A percentile compares a stretch with the other conserved stretches of the same genome.
These are phyloP conservation scores for Wallemia mellicola DNA, from an alignment of 1,284 basidiomycete species.

Conservation along the genomic window DNA sequence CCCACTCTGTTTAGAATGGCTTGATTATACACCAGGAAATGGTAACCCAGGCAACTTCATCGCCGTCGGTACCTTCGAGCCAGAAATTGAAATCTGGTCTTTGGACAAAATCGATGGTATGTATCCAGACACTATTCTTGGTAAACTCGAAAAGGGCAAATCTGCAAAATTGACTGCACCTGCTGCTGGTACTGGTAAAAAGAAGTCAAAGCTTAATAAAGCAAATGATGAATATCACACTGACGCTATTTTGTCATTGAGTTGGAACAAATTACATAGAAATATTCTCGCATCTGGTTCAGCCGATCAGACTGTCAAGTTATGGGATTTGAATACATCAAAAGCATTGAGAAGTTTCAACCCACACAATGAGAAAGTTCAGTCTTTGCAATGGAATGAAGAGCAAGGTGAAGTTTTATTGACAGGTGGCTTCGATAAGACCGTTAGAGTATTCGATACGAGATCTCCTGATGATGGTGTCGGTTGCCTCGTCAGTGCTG, in stretches of 20 bases:
- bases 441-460: slow-evolving; percentile 73
- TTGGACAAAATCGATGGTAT: slow-evolving; percentile 77
- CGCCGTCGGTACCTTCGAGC: slow-evolving; percentile 87
- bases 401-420: slow-evolving; percentile 60
- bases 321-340: slow-evolving; percentile 60
- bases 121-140: slow-evolving; percentile 75
- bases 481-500: slow-evolving; percentile 46
- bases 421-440: slow-evolving; percentile 79
- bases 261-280: slow-evolving; percentile 69
- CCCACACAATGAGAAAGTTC: slow-evolving; percentile 86
- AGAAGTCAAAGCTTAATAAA: slow-evolving; percentile 43
- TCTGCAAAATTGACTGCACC: slow-evolving; percentile 47
- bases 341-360: slow-evolving; percentile 51
- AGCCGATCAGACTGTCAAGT: slow-evolving; percentile 80
- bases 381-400: slow-evolving; percentile 83
- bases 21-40: slow-evolving; percentile 51
- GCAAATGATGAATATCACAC: slow-evolving; percentile 50
- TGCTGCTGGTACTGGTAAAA: slow-evolving; percentile 59
- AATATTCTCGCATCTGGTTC: slow-evolving; percentile 75
- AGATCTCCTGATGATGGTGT: slow-evolving; percentile 44
- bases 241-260: slow-evolving; percentile 66
- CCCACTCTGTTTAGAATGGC: slow-evolving; percentile 96
- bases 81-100: slow-evolving; percentile 96
- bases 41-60: slow-evolving; percentile 48
- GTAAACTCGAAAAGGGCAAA: slow-evolving; percentile 36